Evolutionary conservation across 345 rosid species (phyloP).

Genomic region (Citrus trifoliata): DNA sequence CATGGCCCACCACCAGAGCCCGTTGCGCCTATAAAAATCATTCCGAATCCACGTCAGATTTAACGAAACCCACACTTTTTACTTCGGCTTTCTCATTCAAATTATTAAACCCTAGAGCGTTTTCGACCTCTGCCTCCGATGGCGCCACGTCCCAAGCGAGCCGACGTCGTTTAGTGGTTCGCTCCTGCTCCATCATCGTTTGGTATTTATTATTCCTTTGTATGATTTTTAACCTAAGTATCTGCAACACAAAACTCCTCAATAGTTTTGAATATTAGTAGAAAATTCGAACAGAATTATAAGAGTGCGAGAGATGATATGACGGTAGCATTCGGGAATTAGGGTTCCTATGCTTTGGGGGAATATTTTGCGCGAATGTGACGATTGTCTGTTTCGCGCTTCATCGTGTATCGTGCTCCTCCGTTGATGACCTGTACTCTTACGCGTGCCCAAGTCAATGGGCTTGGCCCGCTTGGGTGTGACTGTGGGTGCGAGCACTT

Average conservation of each 20-base stretch:
- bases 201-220: conserved; percentile 11
- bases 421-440: background rate
- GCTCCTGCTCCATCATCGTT: conserved; percentile 44
- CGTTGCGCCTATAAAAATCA: conserved; percentile 49
- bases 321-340: background rate
- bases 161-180: conserved; percentile 60
- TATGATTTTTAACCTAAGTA: conserved; percentile 10
- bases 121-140: conserved; percentile 46
- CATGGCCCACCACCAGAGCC: conserved; percentile 24
- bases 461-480: background rate
- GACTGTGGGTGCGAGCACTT: background rate
- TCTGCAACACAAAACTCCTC: conserved; percentile 34
- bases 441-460: background rate
- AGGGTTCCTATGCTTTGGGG: background rate
- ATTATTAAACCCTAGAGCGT: background rate
- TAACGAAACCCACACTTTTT: conserved; percentile 6
- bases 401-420: background rate
- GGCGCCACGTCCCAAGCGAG: conserved; percentile 69
- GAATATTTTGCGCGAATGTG: conserved; percentile 1
- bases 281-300: background rate
- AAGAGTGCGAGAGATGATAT: background rate
- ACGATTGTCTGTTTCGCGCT: background rate
- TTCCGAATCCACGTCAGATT: conserved; percentile 24
- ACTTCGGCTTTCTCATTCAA: conserved; percentile 4
- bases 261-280: background rate